Base-by-base conservation (phyloP, 148 eudicot genomes). In the Vaccinium vitisidaea region DNA sequence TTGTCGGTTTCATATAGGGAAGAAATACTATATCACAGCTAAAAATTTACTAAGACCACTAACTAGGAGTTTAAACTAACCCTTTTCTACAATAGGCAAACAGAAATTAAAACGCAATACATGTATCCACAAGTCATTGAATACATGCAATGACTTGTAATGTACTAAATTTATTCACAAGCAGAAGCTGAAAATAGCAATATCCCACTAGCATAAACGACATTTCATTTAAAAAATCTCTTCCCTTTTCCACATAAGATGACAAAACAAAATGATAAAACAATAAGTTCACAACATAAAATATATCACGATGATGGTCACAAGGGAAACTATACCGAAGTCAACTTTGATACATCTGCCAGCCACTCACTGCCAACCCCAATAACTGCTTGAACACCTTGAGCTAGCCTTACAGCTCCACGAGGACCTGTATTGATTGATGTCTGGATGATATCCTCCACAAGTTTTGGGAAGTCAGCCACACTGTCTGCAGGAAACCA, bases 341-440 rank as follows among this genome's bases (percentile, higher is more conserved):
- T 67, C 89, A 92, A 98, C 98, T 93, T 94, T 12, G 99, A 94
- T 27, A 87, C 91, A 89, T 96, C 99, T 63, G 92, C 78, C 81
- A 94, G 90, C 99, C 99, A 96, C 93, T 96, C 99, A 49, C 93
- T 88, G 81, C 99, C 95, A 77, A 96, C 98, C n/a, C 98, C 98
- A 74, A 93, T 85, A 80, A 96, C 94, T 85, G 99, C 99, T 90
- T 93, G 99, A 84, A 96, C 89, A 32, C 99, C 99, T 87, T 96
- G 99, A 88, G 94, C 95, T 77, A 96, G 87, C 80, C 99, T 90
- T 71, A 92, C 75, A 55, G 99, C 95, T 84, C 99, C 99, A 87
- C 98, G 98, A 48, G 99, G 99, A 89, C 99, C 99, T 0, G 99
- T 96, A 84, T 84, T 95, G 58, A 96, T 87, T 46, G 99, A 94